Evolutionary conservation across 2,329 filamentous ascomycete genomes (phyloP), one percentile per base, ranked within the genome.

Genomic region (Stylonectria norvegica): DNA sequence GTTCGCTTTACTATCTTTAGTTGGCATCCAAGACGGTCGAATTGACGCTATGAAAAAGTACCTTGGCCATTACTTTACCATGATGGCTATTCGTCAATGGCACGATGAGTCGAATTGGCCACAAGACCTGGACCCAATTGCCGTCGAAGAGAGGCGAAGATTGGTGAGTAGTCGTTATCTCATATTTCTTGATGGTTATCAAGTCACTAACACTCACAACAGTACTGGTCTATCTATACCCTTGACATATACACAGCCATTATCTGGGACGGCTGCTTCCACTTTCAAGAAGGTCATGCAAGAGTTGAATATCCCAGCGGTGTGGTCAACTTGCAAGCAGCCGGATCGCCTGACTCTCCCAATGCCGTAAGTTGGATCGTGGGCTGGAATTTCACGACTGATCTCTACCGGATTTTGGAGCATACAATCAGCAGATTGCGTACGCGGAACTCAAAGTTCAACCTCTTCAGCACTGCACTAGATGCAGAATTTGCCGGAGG

Each of bases 141-240:
- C 77, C 49, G 60, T 54, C 12, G 73, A 78, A 50, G 69, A 73
- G 53, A 61, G 72, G 15, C 44, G 55, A 27, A 62, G 72, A 48
- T 49, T 75, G 48, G 73, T 74, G 58, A 41, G 60, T n/a, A n/a
- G n/a, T n/a, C n/a, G n/a, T n/a, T n/a, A 36, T n/a, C n/a, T 18
- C 20, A 36, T 5, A 15, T 8, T 17, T 6, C 34, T 25, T 19
- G 4, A 7, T 10, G 7, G 22, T 12, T 25, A 7, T 25, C 12
- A 12, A 25, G 22, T 7, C 12, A 30, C 14, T 30, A 15, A 30
- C 8, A 30, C 9, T 38, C 28, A 5, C 39, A 34, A 3, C 43
- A 72, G 66, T 73, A 71, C 49, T 80, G 76, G 76, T 74, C 73
- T 25, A 76, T 75, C 40, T 80, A 79, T 50, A 75, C 71, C 7